Percentiles rank a stretch among this genome's conserved stretches.
Conservation (phyloP, 352 stramenopile species). For the Pythium dissimile region DNA sequence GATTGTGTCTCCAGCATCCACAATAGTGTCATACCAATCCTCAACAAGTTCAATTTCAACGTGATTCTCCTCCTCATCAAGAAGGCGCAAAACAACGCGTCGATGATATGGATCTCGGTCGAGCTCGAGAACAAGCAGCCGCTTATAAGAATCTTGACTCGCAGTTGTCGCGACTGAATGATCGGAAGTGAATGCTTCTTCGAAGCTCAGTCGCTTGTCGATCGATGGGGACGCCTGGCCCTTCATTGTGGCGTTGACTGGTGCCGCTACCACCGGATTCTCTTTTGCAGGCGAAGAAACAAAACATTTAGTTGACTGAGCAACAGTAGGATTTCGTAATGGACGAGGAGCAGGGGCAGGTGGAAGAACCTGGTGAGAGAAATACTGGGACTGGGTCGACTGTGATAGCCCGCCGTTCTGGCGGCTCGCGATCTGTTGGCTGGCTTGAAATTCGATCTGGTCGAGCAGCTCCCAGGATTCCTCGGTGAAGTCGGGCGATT, state of each 20-base stretch:
- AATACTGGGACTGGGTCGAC: slow-evolving; percentile 10
- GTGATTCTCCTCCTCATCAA: slow-evolving; percentile 64
- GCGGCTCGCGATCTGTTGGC: slow-evolving; percentile 29
- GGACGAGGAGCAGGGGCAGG: slow-evolving; percentile 17
- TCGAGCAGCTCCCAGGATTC: slow-evolving; percentile 78
- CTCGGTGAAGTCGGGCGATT: slow-evolving; percentile 61
- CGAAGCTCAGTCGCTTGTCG: slow-evolving; percentile 13
- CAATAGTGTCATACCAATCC: slow-evolving; percentile 74
- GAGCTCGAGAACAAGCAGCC: slow-evolving; percentile 64
- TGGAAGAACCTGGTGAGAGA: slow-evolving; percentile 26
- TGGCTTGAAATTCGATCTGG: slow-evolving; percentile 60
- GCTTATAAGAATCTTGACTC: slow-evolving; percentile 38
- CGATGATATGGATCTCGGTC: slow-evolving; percentile 50
- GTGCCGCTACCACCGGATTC: slow-evolving; percentile 5
- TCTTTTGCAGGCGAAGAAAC: slow-evolving; percentile 24
- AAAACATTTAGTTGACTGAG: slow-evolving; percentile 19
- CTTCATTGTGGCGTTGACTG: not conserved
- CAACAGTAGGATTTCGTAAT: slow-evolving; percentile 12
- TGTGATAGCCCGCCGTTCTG: not conserved
- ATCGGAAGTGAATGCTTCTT: not conserved
- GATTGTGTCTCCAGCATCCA: slow-evolving; percentile 73
- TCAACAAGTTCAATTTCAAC: slow-evolving; percentile 54
- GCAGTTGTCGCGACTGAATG: not conserved
- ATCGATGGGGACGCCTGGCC: not conserved
- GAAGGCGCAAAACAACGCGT: slow-evolving; percentile 46